Evolutionary conservation across 1,284 basidiomycete species (phyloP).

Genomic region (Ganoderma lingzhi): DNA sequence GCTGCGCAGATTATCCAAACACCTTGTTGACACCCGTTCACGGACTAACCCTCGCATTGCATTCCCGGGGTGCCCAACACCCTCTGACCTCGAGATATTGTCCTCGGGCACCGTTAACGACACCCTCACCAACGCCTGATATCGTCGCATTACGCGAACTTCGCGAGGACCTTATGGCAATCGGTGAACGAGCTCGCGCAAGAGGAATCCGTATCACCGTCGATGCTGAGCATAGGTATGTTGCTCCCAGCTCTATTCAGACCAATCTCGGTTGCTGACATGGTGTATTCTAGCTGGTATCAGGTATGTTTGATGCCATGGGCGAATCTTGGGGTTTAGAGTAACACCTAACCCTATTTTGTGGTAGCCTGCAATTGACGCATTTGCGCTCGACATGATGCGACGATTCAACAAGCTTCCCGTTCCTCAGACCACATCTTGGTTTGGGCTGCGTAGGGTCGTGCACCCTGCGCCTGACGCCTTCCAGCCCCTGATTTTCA

Average conservation of each 20-base stretch:
- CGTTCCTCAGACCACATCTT: slow-evolving; percentile 35
- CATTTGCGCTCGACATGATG: slow-evolving; percentile 76
- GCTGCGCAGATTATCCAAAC: slow-evolving; percentile 61
- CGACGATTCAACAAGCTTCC: slow-evolving; percentile 75
- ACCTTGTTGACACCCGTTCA: slow-evolving; percentile 55
- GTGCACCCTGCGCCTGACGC: not conserved
- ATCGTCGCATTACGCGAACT: slow-evolving; percentile 68
- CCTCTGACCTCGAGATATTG: slow-evolving; percentile 59
- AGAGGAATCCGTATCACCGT: slow-evolving; percentile 73
- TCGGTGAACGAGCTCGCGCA: slow-evolving; percentile 63
- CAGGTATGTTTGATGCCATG: slow-evolving; percentile 46
- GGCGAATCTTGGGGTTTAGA: slow-evolving; percentile 8
- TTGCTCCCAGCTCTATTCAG: not conserved
- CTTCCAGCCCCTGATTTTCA: slow-evolving; percentile 76
- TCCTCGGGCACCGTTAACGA: slow-evolving; percentile 21
- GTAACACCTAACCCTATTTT: slow-evolving; percentile 19
- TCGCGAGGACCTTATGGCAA: slow-evolving; percentile 62
- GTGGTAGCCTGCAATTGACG: slow-evolving; percentile 80
- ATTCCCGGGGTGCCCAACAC: slow-evolving; percentile 70
- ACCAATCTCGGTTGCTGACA: not conserved
- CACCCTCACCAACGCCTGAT: slow-evolving; percentile 60
- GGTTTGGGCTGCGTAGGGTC: slow-evolving; percentile 22
- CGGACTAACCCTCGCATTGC: slow-evolving; percentile 48
- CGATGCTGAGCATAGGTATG: slow-evolving; percentile 83
- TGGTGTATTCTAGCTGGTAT: slow-evolving; percentile 64